phyloP scores from a whole-genome alignment of 768 basidiomycete genomes.

The Nidula microcarpa region DNA sequence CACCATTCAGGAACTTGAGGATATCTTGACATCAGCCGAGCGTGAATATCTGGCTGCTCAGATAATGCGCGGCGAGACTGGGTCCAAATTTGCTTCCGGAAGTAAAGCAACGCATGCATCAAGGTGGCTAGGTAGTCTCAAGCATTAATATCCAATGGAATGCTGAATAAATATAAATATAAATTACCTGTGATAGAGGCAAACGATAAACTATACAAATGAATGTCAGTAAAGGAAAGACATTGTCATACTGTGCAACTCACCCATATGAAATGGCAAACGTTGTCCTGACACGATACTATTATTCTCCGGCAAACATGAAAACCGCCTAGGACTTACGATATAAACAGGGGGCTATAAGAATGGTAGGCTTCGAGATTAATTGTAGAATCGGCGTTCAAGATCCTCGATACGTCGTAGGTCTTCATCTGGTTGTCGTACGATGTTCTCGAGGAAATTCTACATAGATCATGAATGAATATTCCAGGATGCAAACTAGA shows the following conservation, averaged over 20 bases:
- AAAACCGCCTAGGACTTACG: slow-evolving; percentile 19
- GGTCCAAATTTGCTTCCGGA: slow-evolving; percentile 70
- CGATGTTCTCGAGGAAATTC: slow-evolving; percentile 56
- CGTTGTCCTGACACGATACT: slow-evolving; percentile 32
- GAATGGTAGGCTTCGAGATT: slow-evolving; percentile 47
- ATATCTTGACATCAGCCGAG: slow-evolving; percentile 73
- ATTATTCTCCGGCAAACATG: background rate
- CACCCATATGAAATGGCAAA: slow-evolving; percentile 74
- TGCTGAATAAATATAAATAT: background rate
- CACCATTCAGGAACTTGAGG: slow-evolving; percentile 80
- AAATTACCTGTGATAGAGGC: slow-evolving; percentile 57
- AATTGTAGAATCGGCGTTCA: slow-evolving; percentile 48
- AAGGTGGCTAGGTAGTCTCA: slow-evolving; percentile 40
- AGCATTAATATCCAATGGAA: background rate
- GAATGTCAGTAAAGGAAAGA: background rate
- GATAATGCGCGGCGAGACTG: slow-evolving; percentile 64
- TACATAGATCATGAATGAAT: slow-evolving; percentile 4
- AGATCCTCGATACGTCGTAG: slow-evolving; percentile 56
- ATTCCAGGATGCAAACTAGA: background rate
- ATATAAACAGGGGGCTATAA: slow-evolving; percentile 61
- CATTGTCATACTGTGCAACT: background rate
- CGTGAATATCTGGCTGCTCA: slow-evolving; percentile 82
- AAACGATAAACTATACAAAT: slow-evolving; percentile 47
- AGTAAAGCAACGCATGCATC: slow-evolving; percentile 65
- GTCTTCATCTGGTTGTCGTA: slow-evolving; percentile 55